Evolutionary conservation across 306 rosid species (phyloP), one percentile per base, ranked within the genome.

Genomic region (Cicer bijugum): DNA sequence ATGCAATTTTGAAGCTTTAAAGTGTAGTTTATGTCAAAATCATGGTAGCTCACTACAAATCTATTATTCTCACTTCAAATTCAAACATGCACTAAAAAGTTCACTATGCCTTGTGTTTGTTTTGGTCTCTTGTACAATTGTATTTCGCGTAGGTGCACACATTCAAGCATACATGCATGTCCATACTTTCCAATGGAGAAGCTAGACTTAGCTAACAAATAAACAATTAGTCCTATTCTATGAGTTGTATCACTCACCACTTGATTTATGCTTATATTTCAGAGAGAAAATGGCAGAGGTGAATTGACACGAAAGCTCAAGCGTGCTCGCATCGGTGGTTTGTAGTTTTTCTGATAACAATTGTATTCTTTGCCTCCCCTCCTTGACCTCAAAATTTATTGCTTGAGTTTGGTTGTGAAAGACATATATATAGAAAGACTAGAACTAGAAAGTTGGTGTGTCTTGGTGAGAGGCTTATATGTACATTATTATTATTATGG

Each of bases 271-370:
- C 61, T 71, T 73, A 43, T 80, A 43, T 80, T 85, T 66, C 95
- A 91, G 97, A 91, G 85, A 91, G 90, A 79, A 89, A 83, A 80
- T 91, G 97, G 97, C 92, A 86, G 74, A 87, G 95, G 76, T 91
- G 84, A 89, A 81, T 66, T 7, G 43, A 69, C 65, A 82, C 75
- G 28, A 59, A 56, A 61, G 77, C 44, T 40, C 61, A 77, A 70
- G 65, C 12, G 59, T 56, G 46, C 44, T 76, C 69, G 56, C 42
- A 61, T 61, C 15, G 28, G 56, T 62, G 67, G 55, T 69, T 69
- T 70, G 73, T 63, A 74, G 69, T 77, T 75, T 74, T 71, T 69
- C 77, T 56, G 74, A 28, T 67, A 72, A 72, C 76, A 62, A 1
- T 5, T 75, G 61, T 71, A 72, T 82, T 67, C 76, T 82, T 82